These are phyloP conservation scores for Magnusiomyces sp. DNA, from an alignment of 1,139 yeast genomes.

Conservation along the genomic window DNA sequence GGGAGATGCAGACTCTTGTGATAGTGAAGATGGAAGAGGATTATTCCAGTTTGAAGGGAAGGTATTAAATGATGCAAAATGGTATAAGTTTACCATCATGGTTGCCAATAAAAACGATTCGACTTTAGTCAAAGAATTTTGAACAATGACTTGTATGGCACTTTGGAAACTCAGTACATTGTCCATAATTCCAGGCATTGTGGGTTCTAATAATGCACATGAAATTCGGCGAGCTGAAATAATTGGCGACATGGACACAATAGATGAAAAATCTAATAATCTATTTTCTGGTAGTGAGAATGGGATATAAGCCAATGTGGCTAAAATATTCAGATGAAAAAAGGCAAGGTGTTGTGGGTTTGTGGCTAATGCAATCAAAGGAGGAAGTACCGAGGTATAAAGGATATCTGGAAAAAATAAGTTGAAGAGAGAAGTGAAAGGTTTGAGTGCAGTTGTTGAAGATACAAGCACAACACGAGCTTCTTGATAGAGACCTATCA, in stretches of 20 bases:
- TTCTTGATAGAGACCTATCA: neutral
- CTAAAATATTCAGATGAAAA: conserved; percentile 3
- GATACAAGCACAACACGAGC: neutral
- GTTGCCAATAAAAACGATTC: conserved; percentile 5
- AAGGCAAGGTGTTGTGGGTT: conserved; percentile 7
- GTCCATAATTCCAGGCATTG: conserved; percentile 5
- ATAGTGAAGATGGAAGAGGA: neutral
- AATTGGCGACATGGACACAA: neutral
- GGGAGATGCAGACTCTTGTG: neutral
- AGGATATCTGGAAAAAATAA: conserved; percentile 4
- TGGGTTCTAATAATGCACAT: conserved; percentile 5
- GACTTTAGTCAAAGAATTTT: conserved; percentile 3
- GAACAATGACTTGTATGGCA: neutral
- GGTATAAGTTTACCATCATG: conserved; percentile 1
- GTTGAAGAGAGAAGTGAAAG: conserved; percentile 1
- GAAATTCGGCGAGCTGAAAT: conserved; percentile 4
- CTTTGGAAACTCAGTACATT: conserved; percentile 4
- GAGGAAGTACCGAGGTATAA: conserved; percentile 5
- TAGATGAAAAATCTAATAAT: neutral
- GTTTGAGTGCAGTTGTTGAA: neutral
- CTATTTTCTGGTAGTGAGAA: neutral
- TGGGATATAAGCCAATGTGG: conserved; percentile 2
- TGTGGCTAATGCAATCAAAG: conserved; percentile 4
- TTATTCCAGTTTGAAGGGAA: conserved; percentile 1
- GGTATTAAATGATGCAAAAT: conserved; percentile 6